Evolutionary conservation across 177 flowering plant species (phyloP).

Genomic region (Tripterygium wilfordii): DNA sequence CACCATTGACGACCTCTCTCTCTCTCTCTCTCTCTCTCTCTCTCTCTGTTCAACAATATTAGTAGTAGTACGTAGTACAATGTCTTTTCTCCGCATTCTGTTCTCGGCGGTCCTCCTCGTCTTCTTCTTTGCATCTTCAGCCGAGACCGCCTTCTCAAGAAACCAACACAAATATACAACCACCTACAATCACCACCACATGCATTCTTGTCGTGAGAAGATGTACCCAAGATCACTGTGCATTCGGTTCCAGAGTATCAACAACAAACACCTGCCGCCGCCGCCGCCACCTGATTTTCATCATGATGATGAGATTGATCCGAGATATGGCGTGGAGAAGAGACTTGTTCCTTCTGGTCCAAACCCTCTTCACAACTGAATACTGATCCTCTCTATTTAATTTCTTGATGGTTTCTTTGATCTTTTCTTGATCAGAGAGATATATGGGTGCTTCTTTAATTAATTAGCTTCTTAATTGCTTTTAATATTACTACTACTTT

Average conservation of each 20-base stretch:
- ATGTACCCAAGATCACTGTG: slow-evolving; percentile 28
- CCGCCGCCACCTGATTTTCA: slow-evolving; percentile 21
- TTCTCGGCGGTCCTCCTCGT: slow-evolving; percentile 3
- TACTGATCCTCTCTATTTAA: too few relatives aligned
- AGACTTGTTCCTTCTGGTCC: slow-evolving; percentile 74
- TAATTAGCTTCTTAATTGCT: neutral
- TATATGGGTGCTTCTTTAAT: neutral
- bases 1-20: neutral
- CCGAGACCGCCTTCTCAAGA: too few relatives aligned
- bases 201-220: too few relatives aligned
- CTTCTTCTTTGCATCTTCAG: too few relatives aligned
- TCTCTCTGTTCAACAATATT: too few relatives aligned
- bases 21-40: slow-evolving; percentile 1
- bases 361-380: slow-evolving; percentile 74
- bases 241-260: slow-evolving; percentile 28
- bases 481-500: too few relatives aligned
- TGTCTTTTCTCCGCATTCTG: neutral
- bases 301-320: slow-evolving; percentile 45
- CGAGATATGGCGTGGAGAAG: slow-evolving; percentile 66
- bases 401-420: too few relatives aligned
- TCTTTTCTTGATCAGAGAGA: neutral
- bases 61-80: too few relatives aligned
- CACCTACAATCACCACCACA: too few relatives aligned
- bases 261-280: slow-evolving; percentile 15
- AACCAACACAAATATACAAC: too few relatives aligned